Conservation (phyloP, 1,139 yeast species). For the Hansenula lynferdii region DNA sequence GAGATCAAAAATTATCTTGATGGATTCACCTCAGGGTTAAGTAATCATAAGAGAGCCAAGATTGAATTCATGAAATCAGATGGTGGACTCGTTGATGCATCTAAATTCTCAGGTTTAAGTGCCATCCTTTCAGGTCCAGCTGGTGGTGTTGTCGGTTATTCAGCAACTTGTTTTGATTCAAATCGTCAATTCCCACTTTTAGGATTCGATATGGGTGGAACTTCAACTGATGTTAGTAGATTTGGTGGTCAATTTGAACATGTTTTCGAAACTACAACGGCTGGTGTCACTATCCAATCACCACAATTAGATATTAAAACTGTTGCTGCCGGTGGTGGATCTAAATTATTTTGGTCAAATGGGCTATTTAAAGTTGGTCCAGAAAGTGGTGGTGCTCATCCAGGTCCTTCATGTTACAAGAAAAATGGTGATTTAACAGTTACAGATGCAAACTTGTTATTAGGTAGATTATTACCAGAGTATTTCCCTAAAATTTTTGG, state of each 20-base stretch:
- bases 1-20: conserved; percentile 57
- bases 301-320: conserved; percentile 56
- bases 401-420: conserved; percentile 57
- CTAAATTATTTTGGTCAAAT: conserved; percentile 45
- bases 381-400: conserved; percentile 57
- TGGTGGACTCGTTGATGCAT: conserved; percentile 50
- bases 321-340: conserved; percentile 62
- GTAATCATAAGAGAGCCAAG: conserved; percentile 30
- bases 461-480: conserved; percentile 52
- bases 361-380: conserved; percentile 57
- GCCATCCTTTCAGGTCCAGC: conserved; percentile 60
- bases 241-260: conserved; percentile 45
- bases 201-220: conserved; percentile 63
- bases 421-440: conserved; percentile 57
- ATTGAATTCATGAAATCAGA: conserved; percentile 58
- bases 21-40: conserved; percentile 58
- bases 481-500: conserved; percentile 56
- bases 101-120: conserved; percentile 44
- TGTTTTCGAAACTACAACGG: conserved; percentile 51
- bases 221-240: conserved; percentile 55
- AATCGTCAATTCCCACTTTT: conserved; percentile 39
- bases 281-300: conserved; percentile 51
- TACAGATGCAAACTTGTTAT: conserved; percentile 51
- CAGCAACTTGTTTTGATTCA: conserved; percentile 44
- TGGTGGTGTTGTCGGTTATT: conserved; percentile 57